Evolutionary conservation across 768 basidiomycete species (phyloP).

Genomic region (Lactarius akahatsu): DNA sequence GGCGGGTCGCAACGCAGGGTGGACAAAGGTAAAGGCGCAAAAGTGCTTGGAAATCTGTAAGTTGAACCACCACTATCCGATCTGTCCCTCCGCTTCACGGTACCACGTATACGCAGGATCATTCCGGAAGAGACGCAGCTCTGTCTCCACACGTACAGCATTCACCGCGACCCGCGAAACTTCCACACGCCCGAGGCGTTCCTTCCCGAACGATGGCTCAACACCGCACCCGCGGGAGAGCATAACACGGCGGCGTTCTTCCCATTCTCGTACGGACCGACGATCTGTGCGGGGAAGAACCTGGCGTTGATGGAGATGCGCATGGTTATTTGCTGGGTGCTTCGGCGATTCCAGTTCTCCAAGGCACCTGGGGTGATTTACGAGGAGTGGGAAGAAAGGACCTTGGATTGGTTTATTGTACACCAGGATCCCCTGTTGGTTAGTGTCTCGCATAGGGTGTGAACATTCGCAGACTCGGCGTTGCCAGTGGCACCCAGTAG

Average conservation of each 20-base stretch:
- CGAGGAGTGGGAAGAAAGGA: not conserved
- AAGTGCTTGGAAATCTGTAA: slow-evolving; percentile 1
- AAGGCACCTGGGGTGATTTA: not conserved
- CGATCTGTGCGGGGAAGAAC: slow-evolving; percentile 28
- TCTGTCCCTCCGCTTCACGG: too few relatives aligned
- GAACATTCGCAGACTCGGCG: not conserved
- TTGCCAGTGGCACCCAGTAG: too few relatives aligned
- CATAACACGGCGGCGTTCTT: slow-evolving; percentile 25
- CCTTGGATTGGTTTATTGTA: not conserved
- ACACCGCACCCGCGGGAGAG: not conserved
- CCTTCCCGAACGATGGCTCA: slow-evolving; percentile 4
- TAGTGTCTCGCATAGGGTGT: not conserved
- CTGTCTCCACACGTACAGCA: slow-evolving; percentile 1
- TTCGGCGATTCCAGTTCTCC: not conserved
- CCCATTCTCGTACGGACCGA: slow-evolving; percentile 30
- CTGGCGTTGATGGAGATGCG: slow-evolving; percentile 28
- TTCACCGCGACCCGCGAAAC: slow-evolving; percentile 5
- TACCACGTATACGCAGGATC: not conserved
- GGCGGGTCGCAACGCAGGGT: not conserved
- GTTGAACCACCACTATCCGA: not conserved
- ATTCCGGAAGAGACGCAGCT: slow-evolving; percentile 8
- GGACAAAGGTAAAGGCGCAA: not conserved
- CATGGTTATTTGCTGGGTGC: not conserved
- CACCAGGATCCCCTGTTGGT: not conserved
- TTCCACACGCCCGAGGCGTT: not conserved